These are phyloP conservation scores for Penstemon davidsonii DNA, from an alignment of 257 asterid genomes.

Conservation along the genomic window DNA sequence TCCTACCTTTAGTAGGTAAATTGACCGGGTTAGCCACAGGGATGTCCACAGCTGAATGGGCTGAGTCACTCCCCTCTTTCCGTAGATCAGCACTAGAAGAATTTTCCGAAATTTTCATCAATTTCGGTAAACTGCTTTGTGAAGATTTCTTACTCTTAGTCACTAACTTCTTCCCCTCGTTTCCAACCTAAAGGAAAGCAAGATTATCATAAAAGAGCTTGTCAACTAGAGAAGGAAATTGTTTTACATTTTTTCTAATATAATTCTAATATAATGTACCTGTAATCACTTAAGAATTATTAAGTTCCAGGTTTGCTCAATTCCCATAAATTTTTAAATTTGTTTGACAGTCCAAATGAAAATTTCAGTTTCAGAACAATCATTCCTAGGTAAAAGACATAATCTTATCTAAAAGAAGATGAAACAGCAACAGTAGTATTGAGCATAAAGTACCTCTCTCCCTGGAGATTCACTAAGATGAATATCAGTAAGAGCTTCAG, in stretches of 20 bases:
- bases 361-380: no score
- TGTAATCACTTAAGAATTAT: neutral
- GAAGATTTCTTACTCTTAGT: slow-evolving; percentile 59
- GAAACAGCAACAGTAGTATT: neutral
- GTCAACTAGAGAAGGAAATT: slow-evolving; percentile 20
- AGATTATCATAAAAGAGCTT: slow-evolving; percentile 22
- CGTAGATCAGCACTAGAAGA: slow-evolving; percentile 62
- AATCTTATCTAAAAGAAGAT: slow-evolving; percentile 10
- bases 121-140: slow-evolving; percentile 58
- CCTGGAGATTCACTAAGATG: slow-evolving; percentile 53
- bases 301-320: neutral
- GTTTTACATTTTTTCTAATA: neutral
- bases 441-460: slow-evolving; percentile 49
- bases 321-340: no score
- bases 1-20: slow-evolving; percentile 67
- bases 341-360: no score
- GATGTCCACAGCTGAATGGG: slow-evolving; percentile 61
- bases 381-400: neutral
- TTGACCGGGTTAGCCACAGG: slow-evolving; percentile 51
- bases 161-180: slow-evolving; percentile 48
- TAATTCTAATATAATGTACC: no score
- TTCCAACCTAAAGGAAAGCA: slow-evolving; percentile 55
- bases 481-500: slow-evolving; percentile 47
- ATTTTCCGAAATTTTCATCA: slow-evolving; percentile 58
- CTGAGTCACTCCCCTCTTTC: slow-evolving; percentile 86